These are phyloP conservation scores for Plasmodium billcollinsi DNA, from an alignment of 169 alveolate genomes.

Conservation along the genomic window DNA sequence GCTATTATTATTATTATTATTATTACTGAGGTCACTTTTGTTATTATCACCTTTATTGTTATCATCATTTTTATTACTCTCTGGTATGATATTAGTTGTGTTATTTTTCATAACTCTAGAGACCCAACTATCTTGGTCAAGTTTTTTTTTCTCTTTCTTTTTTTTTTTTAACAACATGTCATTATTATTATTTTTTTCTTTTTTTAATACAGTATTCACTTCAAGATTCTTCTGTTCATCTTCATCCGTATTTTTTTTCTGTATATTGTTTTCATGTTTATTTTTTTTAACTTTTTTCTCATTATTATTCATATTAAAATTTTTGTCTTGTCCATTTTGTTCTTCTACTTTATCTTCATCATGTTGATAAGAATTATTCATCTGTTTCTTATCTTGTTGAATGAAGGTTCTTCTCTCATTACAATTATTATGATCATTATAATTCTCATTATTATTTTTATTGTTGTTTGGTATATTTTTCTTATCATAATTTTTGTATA, in stretches of 20 bases:
- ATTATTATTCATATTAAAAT: neutral
- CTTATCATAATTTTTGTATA: too few relatives aligned
- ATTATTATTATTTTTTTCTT: slow-evolving; percentile 18
- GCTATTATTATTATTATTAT: neutral
- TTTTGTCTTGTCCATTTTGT: slow-evolving; percentile 2
- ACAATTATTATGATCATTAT: neutral
- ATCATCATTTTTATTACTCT: neutral
- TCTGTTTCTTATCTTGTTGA: neutral
- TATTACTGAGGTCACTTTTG: neutral
- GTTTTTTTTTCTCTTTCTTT: slow-evolving; percentile 27
- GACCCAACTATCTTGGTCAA: slow-evolving; percentile 72
- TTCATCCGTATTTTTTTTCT: neutral
- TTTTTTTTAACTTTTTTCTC: slow-evolving; percentile 15
- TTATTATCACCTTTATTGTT: neutral
- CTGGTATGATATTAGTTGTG: neutral
- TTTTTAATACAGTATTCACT: slow-evolving; percentile 20
- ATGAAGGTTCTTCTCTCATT: neutral
- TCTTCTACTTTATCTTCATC: slow-evolving; percentile 7
- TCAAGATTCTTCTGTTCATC: neutral
- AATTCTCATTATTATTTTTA: neutral
- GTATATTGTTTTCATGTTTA: slow-evolving; percentile 39
- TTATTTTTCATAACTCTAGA: slow-evolving; percentile 53
- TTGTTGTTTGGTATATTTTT: too few relatives aligned
- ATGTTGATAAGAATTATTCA: neutral
- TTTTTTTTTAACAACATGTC: slow-evolving; percentile 4